Conservation (phyloP, 345 rosid genomes). For the Brassica cretica region DNA sequence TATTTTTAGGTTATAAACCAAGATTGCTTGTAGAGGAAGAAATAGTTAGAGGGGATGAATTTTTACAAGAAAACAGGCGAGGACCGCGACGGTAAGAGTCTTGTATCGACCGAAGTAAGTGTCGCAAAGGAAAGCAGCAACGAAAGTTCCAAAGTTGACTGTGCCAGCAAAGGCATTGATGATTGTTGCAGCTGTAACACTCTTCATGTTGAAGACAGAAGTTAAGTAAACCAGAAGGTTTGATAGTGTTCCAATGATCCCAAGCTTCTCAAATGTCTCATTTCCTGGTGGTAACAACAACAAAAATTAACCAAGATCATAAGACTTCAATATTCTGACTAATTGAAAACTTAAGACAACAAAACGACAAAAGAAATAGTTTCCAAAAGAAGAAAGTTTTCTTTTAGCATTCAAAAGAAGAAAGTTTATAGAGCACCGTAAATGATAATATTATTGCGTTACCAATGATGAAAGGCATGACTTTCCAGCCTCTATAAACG, state of each 20-base stretch:
- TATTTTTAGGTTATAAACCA: not conserved
- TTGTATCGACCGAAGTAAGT: constrained; percentile 79
- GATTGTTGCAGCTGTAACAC: constrained; percentile 71
- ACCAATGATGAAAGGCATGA: constrained; percentile 77
- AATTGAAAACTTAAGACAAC: constrained; percentile 13
- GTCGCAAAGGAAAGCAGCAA: constrained; percentile 77
- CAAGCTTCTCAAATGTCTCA: constrained; percentile 88
- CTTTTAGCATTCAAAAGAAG: not conserved
- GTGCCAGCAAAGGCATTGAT: constrained; percentile 72
- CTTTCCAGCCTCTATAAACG: constrained; percentile 70
- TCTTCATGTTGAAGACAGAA: constrained; percentile 67
- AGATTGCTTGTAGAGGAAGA: not conserved
- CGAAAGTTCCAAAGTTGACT: constrained; percentile 60
- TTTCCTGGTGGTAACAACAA: constrained; percentile 42
- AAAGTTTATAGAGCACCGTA: not conserved
- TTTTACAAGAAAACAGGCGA: constrained; percentile 69
- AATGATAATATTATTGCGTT: not conserved
- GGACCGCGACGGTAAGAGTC: constrained; percentile 62
- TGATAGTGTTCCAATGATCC: constrained; percentile 74
- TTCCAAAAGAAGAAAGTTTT: constrained; percentile 12
- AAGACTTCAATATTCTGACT: constrained; percentile 27
- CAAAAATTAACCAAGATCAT: constrained; percentile 4
- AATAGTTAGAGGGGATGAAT: not conserved
- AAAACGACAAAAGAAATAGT: constrained; percentile 9
- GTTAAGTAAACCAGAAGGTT: constrained; percentile 80